Evolutionary conservation across 2,329 filamentous ascomycete genomes (phyloP).

Genomic region (Exophiala aquamarina): DNA sequence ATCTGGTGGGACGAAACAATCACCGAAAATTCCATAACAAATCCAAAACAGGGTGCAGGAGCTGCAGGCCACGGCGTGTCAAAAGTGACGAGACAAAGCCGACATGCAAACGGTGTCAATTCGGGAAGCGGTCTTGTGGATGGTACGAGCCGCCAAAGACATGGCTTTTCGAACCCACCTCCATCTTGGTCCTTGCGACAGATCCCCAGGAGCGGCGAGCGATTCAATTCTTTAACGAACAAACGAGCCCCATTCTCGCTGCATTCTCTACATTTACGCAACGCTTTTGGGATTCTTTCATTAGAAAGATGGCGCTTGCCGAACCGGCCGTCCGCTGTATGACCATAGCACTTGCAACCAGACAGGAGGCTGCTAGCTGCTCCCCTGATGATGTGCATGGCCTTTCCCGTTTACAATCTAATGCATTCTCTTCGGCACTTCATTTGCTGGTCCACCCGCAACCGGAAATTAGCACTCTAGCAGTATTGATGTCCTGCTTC

Average conservation of each 20-base stretch:
- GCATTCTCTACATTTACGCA: slow-evolving; percentile 4
- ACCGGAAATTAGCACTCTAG: no score
- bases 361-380: slow-evolving; percentile 3
- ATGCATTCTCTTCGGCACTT: background rate
- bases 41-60: slow-evolving; percentile 33
- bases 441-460: background rate
- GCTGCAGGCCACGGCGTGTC: slow-evolving; percentile 34
- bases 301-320: background rate
- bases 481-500: background rate
- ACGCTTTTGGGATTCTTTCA: background rate
- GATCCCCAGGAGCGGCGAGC: background rate
- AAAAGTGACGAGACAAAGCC: slow-evolving; percentile 44
- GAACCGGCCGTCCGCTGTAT: slow-evolving; percentile 6
- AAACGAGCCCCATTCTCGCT: slow-evolving; percentile 1
- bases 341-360: slow-evolving; percentile 2
- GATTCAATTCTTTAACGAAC: slow-evolving; percentile 5
- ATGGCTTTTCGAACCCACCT: no score
- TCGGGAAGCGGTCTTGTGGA: background rate
- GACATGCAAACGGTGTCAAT: slow-evolving; percentile 31
- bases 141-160: background rate
- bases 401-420: background rate
- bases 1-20: background rate
- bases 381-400: background rate
- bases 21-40: slow-evolving; percentile 1
- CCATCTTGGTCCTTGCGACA: background rate